Conservation (phyloP, 2,329 filamentous ascomycete species). For the Talaromyces pinophilus region DNA sequence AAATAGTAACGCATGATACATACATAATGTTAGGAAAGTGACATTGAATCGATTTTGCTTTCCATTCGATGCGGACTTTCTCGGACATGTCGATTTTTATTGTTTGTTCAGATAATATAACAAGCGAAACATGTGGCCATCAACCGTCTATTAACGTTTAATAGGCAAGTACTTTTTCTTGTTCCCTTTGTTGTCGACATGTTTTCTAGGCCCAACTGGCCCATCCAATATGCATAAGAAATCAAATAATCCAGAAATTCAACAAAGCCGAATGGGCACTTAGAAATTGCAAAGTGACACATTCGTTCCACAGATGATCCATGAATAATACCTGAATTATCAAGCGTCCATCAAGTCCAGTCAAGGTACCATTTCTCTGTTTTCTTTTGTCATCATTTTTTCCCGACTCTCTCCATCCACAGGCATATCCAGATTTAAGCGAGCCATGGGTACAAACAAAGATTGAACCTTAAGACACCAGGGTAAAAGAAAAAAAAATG, state of each 20-base stretch:
- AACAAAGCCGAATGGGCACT: constrained; percentile 5
- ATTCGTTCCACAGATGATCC: not conserved
- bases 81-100: not conserved
- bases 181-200: not conserved
- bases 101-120: not conserved
- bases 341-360: not conserved
- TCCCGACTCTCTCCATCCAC: not conserved
- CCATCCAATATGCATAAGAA: not conserved
- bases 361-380: not conserved
- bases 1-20: not conserved
- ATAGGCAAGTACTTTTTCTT: not conserved
- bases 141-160: not conserved
- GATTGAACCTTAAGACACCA: not conserved
- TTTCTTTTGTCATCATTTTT: not conserved
- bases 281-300: constrained; percentile 2
- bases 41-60: not conserved
- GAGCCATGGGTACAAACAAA: constrained; percentile 10
- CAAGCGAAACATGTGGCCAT: not conserved
- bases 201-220: not conserved
- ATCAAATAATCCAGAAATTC: constrained; percentile 2
- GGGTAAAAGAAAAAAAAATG: not conserved
- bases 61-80: not conserved
- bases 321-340: not conserved
- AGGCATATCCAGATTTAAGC: not conserved
- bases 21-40: not conserved